Base-by-base conservation (phyloP, 179 eudicot genomes). In the Silene vulgaris region DNA sequence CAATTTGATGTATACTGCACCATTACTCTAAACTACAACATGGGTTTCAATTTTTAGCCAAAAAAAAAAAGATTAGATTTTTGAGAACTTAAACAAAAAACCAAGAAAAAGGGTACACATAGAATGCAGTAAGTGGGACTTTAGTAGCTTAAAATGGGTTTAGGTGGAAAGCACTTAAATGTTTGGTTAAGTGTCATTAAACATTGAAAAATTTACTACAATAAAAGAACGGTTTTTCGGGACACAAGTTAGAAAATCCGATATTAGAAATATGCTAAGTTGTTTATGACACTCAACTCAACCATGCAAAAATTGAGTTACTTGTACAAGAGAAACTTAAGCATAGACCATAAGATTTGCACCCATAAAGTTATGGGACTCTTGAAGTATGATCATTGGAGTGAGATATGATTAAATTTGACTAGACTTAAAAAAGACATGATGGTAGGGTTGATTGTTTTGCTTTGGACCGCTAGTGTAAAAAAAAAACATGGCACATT, bases 91-190 rank as follows among this genome's bases (percentile, higher is more conserved):
- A 69, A 54, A 19, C 0, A 29, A 74, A 77, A 40, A 45, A 20
- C n/a, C 48, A 45, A 75, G 67, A 71, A 6, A 19, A 12, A 78
- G 79, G 74, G 80, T 17, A 70, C 61, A 73, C 61, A 73, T 78
- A 72, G 65, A 82, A 80, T 72, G 78, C 37, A 76, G 71, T 56
- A 50, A 75, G 81, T 65, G 79, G 81, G 65, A 77, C 14, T 48
- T 73, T 54, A 72, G 79, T 45, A 76, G 35, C 28, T 70, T 48
- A 69, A 76, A 30, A 77, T 62, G 75, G 79, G 83, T 81, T 75
- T 81, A 82, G 85, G 81, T 88, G 83, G 73, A 75, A 77, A 84
- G 79, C 84, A 76, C 84, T 80, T 56, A 76, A 66, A 66, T 78
- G 79, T 59, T 75, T 82, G 82, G 81, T 78, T 78, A 61, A 9